Conservation (phyloP, 805 yeast species). For the Monosporozyma unispora region DNA sequence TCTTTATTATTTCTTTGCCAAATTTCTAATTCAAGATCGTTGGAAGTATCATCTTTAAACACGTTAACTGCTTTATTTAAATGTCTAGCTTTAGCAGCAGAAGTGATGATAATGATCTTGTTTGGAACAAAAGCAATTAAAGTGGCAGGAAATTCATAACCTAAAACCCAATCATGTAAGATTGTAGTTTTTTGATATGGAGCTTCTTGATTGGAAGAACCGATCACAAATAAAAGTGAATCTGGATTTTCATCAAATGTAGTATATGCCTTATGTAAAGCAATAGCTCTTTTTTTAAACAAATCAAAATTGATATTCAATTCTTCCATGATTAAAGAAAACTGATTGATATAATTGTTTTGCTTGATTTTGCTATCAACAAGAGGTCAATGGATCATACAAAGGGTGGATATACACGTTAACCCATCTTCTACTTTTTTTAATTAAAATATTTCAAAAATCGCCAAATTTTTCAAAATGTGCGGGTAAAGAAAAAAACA, state of each 20-base stretch:
- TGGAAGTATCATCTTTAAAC: constrained; percentile 39
- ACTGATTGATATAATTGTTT: not conserved
- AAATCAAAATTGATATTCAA: constrained; percentile 24
- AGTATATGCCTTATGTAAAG: constrained; percentile 20
- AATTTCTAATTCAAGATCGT: constrained; percentile 41
- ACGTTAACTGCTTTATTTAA: constrained; percentile 31
- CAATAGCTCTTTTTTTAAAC: constrained; percentile 23
- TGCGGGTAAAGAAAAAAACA: not conserved
- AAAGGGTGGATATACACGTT: not conserved
- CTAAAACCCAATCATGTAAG: constrained; percentile 83
- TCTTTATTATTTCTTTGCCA: constrained; percentile 74
- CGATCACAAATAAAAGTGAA: constrained; percentile 60
- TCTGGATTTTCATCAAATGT: constrained; percentile 29
- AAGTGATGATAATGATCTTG: constrained; percentile 59
- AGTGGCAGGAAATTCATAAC: constrained; percentile 95
- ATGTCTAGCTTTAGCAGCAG: constrained; percentile 78
- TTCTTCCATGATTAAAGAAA: constrained; percentile 21
- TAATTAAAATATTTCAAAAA: not conserved
- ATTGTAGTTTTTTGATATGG: constrained; percentile 84
- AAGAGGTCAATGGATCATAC: not conserved
- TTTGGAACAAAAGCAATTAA: constrained; percentile 54
- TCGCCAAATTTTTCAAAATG: not conserved
- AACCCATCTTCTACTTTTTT: not conserved
- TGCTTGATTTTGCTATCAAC: not conserved
- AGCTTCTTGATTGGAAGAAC: constrained; percentile 79